phyloP scores from a whole-genome alignment of 768 basidiomycete genomes.

The Mycena rebaudengoi region DNA sequence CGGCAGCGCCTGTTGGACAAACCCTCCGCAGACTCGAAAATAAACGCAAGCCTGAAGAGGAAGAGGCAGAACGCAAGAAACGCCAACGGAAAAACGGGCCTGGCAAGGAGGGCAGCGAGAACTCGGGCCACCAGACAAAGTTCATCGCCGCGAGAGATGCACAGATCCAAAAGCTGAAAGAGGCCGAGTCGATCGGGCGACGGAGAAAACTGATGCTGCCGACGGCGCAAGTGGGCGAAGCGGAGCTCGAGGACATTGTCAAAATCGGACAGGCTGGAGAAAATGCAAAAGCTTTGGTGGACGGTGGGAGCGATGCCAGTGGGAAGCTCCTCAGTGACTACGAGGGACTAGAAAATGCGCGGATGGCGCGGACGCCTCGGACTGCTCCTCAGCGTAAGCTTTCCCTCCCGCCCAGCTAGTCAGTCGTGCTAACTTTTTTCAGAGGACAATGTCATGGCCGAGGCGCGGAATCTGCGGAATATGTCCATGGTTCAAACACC shows the following conservation, averaged over 20 bases:
- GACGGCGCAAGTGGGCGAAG: conserved; percentile 90
- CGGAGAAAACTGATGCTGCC: conserved; percentile 87
- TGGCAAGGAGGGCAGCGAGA: conserved; percentile 71
- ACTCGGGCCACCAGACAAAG: conserved; percentile 80
- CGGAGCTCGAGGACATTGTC: conserved; percentile 96
- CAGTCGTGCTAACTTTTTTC: conserved; percentile 6
- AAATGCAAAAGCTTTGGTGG: conserved; percentile 85
- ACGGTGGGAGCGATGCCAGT: conserved; percentile 84
- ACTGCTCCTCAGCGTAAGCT: conserved; percentile 92
- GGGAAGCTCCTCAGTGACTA: conserved; percentile 92
- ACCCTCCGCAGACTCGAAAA: conserved; percentile 92
- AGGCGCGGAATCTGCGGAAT: conserved; percentile 94
- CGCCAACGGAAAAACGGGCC: conserved; percentile 73
- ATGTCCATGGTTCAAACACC: conserved; percentile 95
- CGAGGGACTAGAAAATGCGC: conserved; percentile 85
- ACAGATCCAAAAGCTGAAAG: conserved; percentile 97
- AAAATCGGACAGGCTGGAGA: conserved; percentile 96
- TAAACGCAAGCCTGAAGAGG: conserved; percentile 93
- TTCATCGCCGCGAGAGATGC: conserved; percentile 97
- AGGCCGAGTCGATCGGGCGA: conserved; percentile 94
- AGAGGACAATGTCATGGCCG: conserved; percentile 96
- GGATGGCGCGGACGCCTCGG: conserved; percentile 93
- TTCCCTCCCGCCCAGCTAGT: not conserved
- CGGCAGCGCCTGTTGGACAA: conserved; percentile 91
- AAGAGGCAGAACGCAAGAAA: conserved; percentile 93